Percentiles rank a stretch among this genome's conserved stretches.
phyloP scores from a whole-genome alignment of 23 red algal genomes.

The Gracilaria gracilis region DNA sequence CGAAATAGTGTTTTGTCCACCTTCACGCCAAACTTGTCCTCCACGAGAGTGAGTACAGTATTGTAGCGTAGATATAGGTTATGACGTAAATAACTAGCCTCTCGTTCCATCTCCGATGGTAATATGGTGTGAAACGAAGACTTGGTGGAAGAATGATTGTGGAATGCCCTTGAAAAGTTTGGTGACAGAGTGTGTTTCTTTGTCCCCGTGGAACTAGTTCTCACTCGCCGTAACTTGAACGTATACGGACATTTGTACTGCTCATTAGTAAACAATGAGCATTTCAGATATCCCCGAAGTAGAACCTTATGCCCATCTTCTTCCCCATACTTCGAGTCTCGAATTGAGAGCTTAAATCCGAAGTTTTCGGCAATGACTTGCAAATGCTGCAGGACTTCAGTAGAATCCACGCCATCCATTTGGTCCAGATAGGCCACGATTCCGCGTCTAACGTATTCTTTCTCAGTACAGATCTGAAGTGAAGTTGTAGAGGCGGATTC shows the following conservation, averaged over 20 bases:
- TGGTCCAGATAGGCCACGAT: too few species aligned
- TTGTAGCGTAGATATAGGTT: neutral
- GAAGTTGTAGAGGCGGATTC: too few species aligned
- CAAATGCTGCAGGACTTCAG: too few species aligned
- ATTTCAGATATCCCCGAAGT: neutral
- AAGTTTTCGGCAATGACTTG: too few species aligned
- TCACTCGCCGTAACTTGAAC: neutral
- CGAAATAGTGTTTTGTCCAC: neutral
- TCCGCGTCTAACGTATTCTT: too few species aligned
- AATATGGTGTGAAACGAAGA: neutral
- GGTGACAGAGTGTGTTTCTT: neutral
- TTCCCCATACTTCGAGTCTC: too few species aligned
- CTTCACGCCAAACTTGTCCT: constrained; percentile 1
- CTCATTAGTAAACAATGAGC: neutral
- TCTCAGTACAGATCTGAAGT: too few species aligned
- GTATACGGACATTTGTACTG: neutral
- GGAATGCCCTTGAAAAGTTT: neutral
- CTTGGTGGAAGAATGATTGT: neutral
- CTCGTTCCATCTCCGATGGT: neutral
- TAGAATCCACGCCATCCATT: too few species aligned
- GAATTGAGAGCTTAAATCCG: too few species aligned
- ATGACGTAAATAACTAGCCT: neutral
- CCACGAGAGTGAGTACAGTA: neutral
- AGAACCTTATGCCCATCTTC: neutral
- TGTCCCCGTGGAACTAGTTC: neutral